Evolutionary conservation across 805 yeast genomes (phyloP).

Genomic region (Cyberlindnera americana): DNA sequence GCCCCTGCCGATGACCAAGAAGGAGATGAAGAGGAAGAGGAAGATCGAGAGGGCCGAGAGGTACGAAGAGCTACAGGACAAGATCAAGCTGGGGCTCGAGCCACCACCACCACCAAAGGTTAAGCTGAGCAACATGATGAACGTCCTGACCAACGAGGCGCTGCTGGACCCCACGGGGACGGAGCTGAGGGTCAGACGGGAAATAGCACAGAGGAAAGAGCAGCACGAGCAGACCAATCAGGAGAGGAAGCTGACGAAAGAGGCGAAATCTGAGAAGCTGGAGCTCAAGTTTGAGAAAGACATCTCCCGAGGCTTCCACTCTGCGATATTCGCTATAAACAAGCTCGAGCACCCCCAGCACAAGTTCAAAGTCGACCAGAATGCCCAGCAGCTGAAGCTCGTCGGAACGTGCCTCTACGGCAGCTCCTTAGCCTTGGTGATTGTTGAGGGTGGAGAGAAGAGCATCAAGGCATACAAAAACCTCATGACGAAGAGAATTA

Average conservation of each 20-base stretch:
- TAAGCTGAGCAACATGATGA: conserved; percentile 79
- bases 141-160: conserved; percentile 79
- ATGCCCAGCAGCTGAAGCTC: conserved; percentile 69
- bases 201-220: conserved; percentile 57
- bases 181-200: conserved; percentile 65
- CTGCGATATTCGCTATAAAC: conserved; percentile 57
- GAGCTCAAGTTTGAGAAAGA: conserved; percentile 45
- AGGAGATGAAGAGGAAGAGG: conserved; percentile 71
- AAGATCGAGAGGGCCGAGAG: conserved; percentile 60
- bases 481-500: conserved; percentile 56
- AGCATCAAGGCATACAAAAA: conserved; percentile 59
- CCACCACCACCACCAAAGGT: conserved; percentile 91
- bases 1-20: conserved; percentile 64
- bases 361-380: conserved; percentile 68
- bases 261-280: conserved; percentile 50
- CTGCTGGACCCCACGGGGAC: conserved; percentile 86
- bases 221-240: conserved; percentile 61
- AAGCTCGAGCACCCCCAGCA: conserved; percentile 61
- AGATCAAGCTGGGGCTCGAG: conserved; percentile 74
- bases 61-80: conserved; percentile 70
- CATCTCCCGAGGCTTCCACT: conserved; percentile 43
- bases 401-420: conserved; percentile 52
- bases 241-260: conserved; percentile 57
- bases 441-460: conserved; percentile 73
- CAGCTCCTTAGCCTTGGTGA: conserved; percentile 48